Conservation (phyloP, 1,284 basidiomycete species). For the Rhodotorula sp. region DNA sequence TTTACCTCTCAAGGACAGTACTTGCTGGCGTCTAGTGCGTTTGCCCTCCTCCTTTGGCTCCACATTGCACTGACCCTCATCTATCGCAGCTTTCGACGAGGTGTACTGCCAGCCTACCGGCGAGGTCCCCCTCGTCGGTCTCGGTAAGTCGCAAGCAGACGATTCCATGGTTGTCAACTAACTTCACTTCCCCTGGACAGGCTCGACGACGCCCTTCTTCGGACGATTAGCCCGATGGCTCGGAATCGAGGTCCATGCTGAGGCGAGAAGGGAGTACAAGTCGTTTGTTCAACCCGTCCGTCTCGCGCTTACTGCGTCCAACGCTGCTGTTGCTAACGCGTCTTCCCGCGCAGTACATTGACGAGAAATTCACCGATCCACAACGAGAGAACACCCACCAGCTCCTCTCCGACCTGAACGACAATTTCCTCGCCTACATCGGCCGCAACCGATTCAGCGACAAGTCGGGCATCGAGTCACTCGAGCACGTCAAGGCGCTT, state of each 20-base stretch:
- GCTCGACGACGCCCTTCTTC: constrained; percentile 46
- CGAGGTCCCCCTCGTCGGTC: constrained; percentile 50
- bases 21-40: constrained; percentile 45
- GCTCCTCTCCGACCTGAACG: constrained; percentile 44
- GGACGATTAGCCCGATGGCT: constrained; percentile 50
- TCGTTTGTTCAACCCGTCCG: constrained; percentile 43
- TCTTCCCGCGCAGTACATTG: constrained; percentile 33
- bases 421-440: constrained; percentile 44
- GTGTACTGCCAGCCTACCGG: constrained; percentile 52
- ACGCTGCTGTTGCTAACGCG: not conserved
- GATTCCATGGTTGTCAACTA: not conserved
- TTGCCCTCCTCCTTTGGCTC: too few relatives aligned
- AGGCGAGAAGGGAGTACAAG: constrained; percentile 52
- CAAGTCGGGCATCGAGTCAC: constrained; percentile 39
- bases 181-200: not conserved
- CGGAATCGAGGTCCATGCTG: constrained; percentile 51
- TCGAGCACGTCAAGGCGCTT: constrained; percentile 46
- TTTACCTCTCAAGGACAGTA: constrained; percentile 51
- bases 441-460: constrained; percentile 41
- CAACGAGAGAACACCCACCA: constrained; percentile 46
- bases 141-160: constrained; percentile 43
- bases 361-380: constrained; percentile 43
- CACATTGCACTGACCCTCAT: not conserved
- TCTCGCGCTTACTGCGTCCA: not conserved
- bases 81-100: constrained; percentile 49